phyloP scores from a whole-genome alignment of 768 basidiomycete species.

The Kwoniella sp. region DNA sequence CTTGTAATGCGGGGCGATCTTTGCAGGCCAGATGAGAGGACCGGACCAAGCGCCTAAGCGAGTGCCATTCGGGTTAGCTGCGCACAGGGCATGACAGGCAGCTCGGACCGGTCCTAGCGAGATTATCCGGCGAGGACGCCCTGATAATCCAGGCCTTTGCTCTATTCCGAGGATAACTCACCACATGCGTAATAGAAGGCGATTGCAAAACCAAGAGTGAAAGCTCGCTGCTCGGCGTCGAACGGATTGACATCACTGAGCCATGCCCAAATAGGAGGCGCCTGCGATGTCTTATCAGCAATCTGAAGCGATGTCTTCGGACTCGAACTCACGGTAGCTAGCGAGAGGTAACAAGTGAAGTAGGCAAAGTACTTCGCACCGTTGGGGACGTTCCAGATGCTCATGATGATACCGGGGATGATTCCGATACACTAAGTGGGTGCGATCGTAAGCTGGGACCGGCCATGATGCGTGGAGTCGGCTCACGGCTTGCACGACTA shows the following conservation, averaged over 20 bases:
- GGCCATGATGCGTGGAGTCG: background rate
- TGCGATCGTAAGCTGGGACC: background rate
- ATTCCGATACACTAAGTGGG: slow-evolving; percentile 26
- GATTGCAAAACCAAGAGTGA: slow-evolving; percentile 41
- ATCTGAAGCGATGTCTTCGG: no score
- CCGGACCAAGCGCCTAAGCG: slow-evolving; percentile 33
- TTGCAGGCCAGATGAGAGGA: slow-evolving; percentile 41
- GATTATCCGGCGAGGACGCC: no score
- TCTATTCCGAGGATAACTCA: no score
- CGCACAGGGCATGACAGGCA: no score
- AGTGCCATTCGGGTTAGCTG: no score
- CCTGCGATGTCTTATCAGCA: no score
- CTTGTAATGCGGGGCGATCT: slow-evolving; percentile 38
- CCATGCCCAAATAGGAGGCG: slow-evolving; percentile 44
- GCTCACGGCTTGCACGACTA: slow-evolving; percentile 29
- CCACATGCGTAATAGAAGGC: slow-evolving; percentile 40
- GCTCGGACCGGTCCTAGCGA: no score
- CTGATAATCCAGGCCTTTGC: no score
- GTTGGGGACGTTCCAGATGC: slow-evolving; percentile 40
- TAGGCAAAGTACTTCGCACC: slow-evolving; percentile 42
- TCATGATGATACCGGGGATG: slow-evolving; percentile 42
- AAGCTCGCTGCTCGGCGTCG: slow-evolving; percentile 42
- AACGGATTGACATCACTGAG: slow-evolving; percentile 41
- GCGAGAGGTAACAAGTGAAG: slow-evolving; percentile 33
- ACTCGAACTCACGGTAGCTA: slow-evolving; percentile 20